These are phyloP conservation scores for Aspergillus sparsus DNA, from an alignment of 495 filamentous ascomycete genomes.

Conservation along the genomic window DNA sequence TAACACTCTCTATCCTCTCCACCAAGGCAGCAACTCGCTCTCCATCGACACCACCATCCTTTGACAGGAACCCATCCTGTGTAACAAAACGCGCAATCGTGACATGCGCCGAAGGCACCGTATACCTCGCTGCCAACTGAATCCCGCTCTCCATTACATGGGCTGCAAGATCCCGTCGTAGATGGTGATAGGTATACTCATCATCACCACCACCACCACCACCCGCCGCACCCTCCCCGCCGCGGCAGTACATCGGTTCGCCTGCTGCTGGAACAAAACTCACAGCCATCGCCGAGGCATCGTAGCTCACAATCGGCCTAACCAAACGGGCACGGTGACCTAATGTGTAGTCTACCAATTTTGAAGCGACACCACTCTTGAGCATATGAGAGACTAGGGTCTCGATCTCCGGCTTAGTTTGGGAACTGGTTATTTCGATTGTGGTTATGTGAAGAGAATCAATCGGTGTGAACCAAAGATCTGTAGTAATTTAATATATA, in stretches of 20 bases:
- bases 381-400: constrained; percentile 56
- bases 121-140: constrained; percentile 70
- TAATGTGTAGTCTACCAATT: constrained; percentile 63
- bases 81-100: constrained; percentile 80
- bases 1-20: constrained; percentile 70
- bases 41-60: constrained; percentile 25
- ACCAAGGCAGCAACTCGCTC: constrained; percentile 61
- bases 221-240: neutral
- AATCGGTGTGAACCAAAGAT: constrained; percentile 81
- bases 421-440: constrained; percentile 76
- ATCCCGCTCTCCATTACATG: constrained; percentile 59
- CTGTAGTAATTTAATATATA: constrained; percentile 37
- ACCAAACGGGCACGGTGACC: constrained; percentile 68
- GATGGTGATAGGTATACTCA: constrained; percentile 83
- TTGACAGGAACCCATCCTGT: constrained; percentile 47
- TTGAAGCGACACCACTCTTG: constrained; percentile 40
- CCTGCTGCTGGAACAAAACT: constrained; percentile 78
- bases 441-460: constrained; percentile 81
- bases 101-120: constrained; percentile 83
- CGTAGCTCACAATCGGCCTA: constrained; percentile 81
- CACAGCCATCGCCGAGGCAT: constrained; percentile 79
- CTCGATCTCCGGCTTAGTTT: constrained; percentile 61
- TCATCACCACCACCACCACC: constrained; percentile 42
- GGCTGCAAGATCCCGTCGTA: constrained; percentile 74
- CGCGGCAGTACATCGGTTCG: constrained; percentile 35